phyloP scores from a whole-genome alignment of 768 basidiomycete genomes.

The Heimioporus sp. region DNA sequence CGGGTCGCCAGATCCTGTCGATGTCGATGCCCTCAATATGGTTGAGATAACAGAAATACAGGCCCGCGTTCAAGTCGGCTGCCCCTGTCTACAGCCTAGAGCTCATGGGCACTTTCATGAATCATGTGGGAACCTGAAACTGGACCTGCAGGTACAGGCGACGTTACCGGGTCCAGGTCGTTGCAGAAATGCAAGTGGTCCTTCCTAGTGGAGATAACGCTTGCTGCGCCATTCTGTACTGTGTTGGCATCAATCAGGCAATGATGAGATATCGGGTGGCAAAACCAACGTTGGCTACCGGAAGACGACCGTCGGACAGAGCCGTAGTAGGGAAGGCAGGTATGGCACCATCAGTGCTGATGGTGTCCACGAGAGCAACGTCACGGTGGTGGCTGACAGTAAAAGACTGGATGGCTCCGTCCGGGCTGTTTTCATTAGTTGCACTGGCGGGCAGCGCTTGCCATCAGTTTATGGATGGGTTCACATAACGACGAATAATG shows the following conservation, averaged over 20 bases:
- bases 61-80: slow-evolving; percentile 12
- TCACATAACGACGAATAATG: slow-evolving; percentile 21
- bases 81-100: slow-evolving; percentile 67
- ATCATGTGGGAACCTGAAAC: slow-evolving; percentile 69
- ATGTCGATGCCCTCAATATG: slow-evolving; percentile 53
- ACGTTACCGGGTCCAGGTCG: slow-evolving; percentile 45
- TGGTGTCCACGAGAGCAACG: slow-evolving; percentile 45
- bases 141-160: slow-evolving; percentile 40
- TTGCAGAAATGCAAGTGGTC: slow-evolving; percentile 35
- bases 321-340: slow-evolving; percentile 52
- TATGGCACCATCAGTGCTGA: slow-evolving; percentile 46
- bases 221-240: slow-evolving; percentile 57
- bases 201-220: slow-evolving; percentile 47
- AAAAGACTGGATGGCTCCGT: slow-evolving; percentile 56
- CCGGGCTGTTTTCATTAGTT: slow-evolving; percentile 47
- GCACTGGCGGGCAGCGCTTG: slow-evolving; percentile 38
- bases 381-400: slow-evolving; percentile 41
- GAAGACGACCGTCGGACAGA: slow-evolving; percentile 55
- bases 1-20: slow-evolving; percentile 69
- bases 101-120: slow-evolving; percentile 50
- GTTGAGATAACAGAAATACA: background rate
- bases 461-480: background rate
- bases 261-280: background rate
- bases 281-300: slow-evolving; percentile 51
- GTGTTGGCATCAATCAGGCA: background rate